Percentiles rank a stretch among this genome's conserved stretches.
Conservation (phyloP, 305 asterid species). For the Rubia tinctorum region DNA sequence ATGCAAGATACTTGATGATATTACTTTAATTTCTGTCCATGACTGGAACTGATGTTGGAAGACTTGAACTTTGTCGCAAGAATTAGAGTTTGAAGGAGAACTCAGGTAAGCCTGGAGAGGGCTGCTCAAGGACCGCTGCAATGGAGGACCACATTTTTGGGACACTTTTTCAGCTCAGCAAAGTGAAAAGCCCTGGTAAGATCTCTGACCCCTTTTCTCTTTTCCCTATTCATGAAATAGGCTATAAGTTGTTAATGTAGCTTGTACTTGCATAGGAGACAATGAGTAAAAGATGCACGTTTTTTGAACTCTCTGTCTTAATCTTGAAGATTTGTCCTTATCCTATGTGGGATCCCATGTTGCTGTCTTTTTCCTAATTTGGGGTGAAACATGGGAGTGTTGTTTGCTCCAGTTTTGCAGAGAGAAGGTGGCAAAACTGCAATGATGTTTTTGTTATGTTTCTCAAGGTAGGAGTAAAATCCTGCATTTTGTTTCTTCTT, state of each 20-base stretch:
- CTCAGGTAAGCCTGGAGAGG: not conserved
- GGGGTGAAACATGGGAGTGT: slow-evolving; percentile 9
- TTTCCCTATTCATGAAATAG: slow-evolving; percentile 14
- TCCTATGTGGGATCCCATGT: not conserved
- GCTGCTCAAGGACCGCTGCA: slow-evolving; percentile 3
- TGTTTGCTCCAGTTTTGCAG: slow-evolving; percentile 8
- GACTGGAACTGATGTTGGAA: not conserved
- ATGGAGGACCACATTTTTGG: slow-evolving; percentile 21
- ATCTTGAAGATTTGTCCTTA: not conserved
- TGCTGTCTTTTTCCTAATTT: not conserved
- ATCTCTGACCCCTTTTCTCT: not conserved
- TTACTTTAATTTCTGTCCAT: not conserved
- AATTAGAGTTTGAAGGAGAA: not conserved
- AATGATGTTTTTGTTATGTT: slow-evolving; percentile 12
- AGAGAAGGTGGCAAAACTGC: slow-evolving; percentile 15
- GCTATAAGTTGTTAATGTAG: slow-evolving; percentile 9
- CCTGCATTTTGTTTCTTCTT: too few relatives aligned
- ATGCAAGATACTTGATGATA: not conserved
- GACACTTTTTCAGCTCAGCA: not conserved
- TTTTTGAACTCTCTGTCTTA: not conserved
- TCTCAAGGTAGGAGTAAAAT: slow-evolving; percentile 13
- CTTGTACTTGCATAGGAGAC: slow-evolving; percentile 12
- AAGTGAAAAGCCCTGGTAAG: not conserved
- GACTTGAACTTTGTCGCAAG: not conserved
- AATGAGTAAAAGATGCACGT: slow-evolving; percentile 9